Evolutionary conservation across 164 flowering plant species (phyloP), one percentile per base, ranked within the genome.

Genomic region (Cinnamomum micranthum): DNA sequence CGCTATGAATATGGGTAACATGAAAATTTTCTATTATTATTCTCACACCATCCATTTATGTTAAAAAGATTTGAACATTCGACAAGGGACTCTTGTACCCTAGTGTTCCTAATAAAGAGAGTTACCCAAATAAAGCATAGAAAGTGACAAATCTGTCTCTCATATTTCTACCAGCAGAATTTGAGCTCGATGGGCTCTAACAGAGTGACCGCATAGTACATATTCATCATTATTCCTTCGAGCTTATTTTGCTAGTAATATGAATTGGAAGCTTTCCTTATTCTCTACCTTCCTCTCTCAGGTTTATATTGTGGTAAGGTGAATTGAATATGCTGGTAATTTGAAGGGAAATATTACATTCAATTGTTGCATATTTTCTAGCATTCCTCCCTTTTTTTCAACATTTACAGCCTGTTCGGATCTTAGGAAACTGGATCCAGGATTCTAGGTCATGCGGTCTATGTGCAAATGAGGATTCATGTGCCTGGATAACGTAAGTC

Each of bases 101-200:
- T 60, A 67, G n/a, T 67, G n/a, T 67, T 67, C 10, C 50, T 27
- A 67, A 31, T 17, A 7, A 31, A 31, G 70, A n/a, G 70, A 67
- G 31, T n/a, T 27, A 67, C 47, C 47, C 47, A 67, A 15, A 2
- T 6, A 67, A 67, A 67, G 27, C 13, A 67, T 17, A 17, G 24
- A 27, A 67, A 67, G 10, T 14, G 41, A 28, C 22, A 24, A 28
- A 33, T 67, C 70, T 31, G n/a, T 67, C 70, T 20, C 17, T 28
- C 60, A 55, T 15, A 55, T 27, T 67, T 67, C 35, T 67, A n/a
- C n/a, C n/a, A 27, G 15, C 22, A 17, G 15, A 67, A 31, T 55
- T 13, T 55, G 20, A 67, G 41, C 17, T 27, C 13, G 41, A 41
- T 41, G 47, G 47, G 47, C 47, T 7, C 10, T 6, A 41, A 9